Evolutionary conservation across 352 stramenopile species (phyloP).

Genomic region (Globisporangium nagaii): DNA sequence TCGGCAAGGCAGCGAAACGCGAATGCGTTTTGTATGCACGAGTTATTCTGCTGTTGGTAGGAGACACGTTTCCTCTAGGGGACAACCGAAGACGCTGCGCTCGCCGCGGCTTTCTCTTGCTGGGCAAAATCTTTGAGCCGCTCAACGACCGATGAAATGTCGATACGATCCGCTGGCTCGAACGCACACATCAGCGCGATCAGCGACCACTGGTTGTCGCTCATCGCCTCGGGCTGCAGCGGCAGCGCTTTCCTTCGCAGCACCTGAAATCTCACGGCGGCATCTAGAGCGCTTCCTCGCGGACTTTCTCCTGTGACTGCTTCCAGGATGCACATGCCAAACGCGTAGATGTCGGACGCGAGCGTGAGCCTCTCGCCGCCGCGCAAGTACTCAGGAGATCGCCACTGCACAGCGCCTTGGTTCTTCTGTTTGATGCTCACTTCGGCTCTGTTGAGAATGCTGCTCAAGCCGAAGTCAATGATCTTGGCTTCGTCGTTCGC

Average conservation of each 20-base stretch:
- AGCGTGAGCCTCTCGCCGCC: neutral
- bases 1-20: no score
- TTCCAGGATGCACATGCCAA: conserved; percentile 17
- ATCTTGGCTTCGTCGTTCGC: conserved; percentile 4
- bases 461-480: conserved; percentile 10
- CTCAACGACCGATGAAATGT: neutral
- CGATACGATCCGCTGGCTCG: neutral
- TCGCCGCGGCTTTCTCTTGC: neutral
- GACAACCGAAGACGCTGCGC: no score
- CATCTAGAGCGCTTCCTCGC: neutral
- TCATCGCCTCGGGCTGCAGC: neutral
- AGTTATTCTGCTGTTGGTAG: no score
- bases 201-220: conserved; percentile 2
- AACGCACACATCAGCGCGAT: conserved; percentile 4
- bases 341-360: conserved; percentile 12
- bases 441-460: neutral
- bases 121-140: conserved; percentile 2
- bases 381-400: neutral
- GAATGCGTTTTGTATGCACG: no score
- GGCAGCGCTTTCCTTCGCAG: neutral
- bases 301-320: neutral
- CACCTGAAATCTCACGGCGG: neutral
- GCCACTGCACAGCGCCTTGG: neutral
- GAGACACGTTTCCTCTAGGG: no score
- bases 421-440: neutral